phyloP scores from a whole-genome alignment of 225 moss, liverwort and hornwort species.

The Sphagnum contortum region DNA sequence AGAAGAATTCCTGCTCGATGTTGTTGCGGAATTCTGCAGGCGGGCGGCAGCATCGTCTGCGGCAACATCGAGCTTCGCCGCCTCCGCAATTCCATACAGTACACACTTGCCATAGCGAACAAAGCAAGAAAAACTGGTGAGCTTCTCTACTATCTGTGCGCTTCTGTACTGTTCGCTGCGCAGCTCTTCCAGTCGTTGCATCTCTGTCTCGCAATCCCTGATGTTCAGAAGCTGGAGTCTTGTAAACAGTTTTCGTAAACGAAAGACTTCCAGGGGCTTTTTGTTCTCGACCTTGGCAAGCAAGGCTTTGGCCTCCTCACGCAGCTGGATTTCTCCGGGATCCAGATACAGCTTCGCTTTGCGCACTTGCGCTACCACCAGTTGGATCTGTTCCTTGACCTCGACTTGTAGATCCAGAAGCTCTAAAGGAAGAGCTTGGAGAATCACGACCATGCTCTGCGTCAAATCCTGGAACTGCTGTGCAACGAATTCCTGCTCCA shows the following conservation, averaged over 20 bases:
- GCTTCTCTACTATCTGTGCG: conserved; percentile 13
- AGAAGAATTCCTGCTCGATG: too few species aligned
- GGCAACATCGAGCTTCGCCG: conserved; percentile 4
- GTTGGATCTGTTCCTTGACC: conserved; percentile 31
- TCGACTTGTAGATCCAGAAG: conserved; percentile 53
- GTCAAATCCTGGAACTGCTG: conserved; percentile 43
- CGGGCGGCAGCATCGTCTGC: conserved; percentile 4
- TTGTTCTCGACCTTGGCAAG: conserved; percentile 28
- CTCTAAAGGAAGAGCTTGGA: conserved; percentile 40
- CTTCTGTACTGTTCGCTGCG: conserved; percentile 16
- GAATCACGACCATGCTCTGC: conserved; percentile 18
- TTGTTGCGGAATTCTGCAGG: background rate
- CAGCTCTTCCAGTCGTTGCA: conserved; percentile 43
- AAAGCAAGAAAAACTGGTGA: conserved; percentile 28
- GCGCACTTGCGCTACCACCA: conserved; percentile 42
- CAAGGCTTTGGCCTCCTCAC: conserved; percentile 19
- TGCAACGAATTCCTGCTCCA: conserved; percentile 36
- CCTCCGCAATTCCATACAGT: conserved; percentile 21
- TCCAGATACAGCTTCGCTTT: conserved; percentile 20
- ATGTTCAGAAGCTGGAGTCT: conserved; percentile 24
- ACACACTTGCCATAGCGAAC: conserved; percentile 36
- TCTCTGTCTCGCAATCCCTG: conserved; percentile 42
- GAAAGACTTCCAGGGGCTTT: conserved; percentile 14
- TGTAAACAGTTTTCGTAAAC: conserved; percentile 18
- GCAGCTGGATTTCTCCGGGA: conserved; percentile 28